phyloP scores from a whole-genome alignment of 495 filamentous ascomycete species.

The Penicillium herquei region DNA sequence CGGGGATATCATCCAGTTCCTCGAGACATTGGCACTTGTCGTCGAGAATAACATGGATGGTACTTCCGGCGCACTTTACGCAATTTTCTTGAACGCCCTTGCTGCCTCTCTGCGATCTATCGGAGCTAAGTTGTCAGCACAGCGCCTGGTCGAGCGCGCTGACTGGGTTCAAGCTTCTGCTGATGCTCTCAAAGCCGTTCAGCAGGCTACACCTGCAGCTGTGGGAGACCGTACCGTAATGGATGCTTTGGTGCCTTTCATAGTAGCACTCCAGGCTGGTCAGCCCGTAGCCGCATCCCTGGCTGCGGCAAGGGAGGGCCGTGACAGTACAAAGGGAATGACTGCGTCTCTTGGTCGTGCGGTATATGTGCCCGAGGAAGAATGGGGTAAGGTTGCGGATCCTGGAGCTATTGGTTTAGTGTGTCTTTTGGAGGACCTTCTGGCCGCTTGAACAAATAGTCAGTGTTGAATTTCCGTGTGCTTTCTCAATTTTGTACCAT shows the following conservation, averaged over 20 bases:
- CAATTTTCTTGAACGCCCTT: not conserved
- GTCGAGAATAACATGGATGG: not conserved
- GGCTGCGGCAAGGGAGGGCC: not conserved
- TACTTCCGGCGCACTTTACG: not conserved
- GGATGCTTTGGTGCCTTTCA: not conserved
- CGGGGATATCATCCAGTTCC: not conserved
- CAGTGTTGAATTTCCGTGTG: no score
- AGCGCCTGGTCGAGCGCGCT: not conserved
- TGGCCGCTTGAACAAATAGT: not conserved
- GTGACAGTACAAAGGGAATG: not conserved
- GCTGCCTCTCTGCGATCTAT: not conserved
- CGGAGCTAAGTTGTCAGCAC: no score
- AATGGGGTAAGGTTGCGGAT: conserved; percentile 1
- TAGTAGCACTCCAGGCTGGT: not conserved
- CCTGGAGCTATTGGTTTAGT: conserved; percentile 4
- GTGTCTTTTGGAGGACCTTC: not conserved
- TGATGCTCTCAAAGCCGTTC: not conserved
- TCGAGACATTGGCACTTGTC: not conserved
- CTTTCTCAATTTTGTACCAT: no score
- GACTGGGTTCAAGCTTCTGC: not conserved
- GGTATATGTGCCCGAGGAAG: not conserved
- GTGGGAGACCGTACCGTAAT: not conserved
- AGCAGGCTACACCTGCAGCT: not conserved
- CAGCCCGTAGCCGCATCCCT: not conserved
- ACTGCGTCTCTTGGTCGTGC: not conserved